phyloP scores from a whole-genome alignment of 2,329 filamentous ascomycete genomes.

The Pseudogymnoascus sp. region DNA sequence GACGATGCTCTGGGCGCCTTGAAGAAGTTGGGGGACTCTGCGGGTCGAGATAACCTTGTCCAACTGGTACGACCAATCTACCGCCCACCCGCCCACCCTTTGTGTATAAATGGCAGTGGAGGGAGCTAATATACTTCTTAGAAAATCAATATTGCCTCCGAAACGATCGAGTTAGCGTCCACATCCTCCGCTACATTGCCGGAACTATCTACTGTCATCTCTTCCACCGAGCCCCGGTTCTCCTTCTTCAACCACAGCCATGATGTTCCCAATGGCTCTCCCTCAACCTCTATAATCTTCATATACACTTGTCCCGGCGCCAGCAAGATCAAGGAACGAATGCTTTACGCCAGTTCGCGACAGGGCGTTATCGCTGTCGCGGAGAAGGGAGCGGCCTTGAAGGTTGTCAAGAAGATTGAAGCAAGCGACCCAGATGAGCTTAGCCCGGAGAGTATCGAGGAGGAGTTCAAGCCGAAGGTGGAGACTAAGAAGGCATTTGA shows the following conservation, averaged over 20 bases:
- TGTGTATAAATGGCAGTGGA: not conserved
- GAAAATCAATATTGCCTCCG: constrained; percentile 66
- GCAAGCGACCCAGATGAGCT: constrained; percentile 64
- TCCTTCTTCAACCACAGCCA: constrained; percentile 67
- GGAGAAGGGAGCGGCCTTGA: constrained; percentile 57
- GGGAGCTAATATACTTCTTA: constrained; percentile 27
- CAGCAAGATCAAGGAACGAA: constrained; percentile 72
- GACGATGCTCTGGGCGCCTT: constrained; percentile 61
- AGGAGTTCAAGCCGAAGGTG: constrained; percentile 62
- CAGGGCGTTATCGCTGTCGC: constrained; percentile 61
- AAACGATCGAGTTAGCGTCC: constrained; percentile 60
- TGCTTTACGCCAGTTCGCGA: constrained; percentile 74
- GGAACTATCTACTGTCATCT: constrained; percentile 55
- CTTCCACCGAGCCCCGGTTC: constrained; percentile 64
- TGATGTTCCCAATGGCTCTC: constrained; percentile 42
- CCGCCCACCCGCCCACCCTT: not conserved
- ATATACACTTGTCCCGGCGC: constrained; percentile 74
- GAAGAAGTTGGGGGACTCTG: constrained; percentile 47
- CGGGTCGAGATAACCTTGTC: constrained; percentile 45
- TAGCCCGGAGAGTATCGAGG: constrained; percentile 56
- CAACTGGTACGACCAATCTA: constrained; percentile 53
- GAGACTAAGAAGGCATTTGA: constrained; percentile 64
- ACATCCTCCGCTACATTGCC: constrained; percentile 47
- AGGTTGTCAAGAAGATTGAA: constrained; percentile 64
- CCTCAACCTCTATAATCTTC: constrained; percentile 61